phyloP scores from a whole-genome alignment of 371 early-diverging fungal genomes.

The Mucor racemosus region DNA sequence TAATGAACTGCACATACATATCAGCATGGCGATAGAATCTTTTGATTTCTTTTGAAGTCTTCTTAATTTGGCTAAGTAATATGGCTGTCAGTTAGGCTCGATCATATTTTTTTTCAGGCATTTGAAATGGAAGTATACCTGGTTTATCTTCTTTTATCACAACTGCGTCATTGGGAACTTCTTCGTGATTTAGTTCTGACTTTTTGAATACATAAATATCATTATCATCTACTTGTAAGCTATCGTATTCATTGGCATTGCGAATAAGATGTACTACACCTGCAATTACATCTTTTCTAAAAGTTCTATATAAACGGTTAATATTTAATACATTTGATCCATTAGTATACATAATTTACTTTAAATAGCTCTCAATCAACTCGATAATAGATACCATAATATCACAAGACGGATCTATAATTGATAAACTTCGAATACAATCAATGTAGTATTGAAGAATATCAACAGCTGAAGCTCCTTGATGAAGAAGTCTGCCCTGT shows the following conservation, averaged over 20 bases:
- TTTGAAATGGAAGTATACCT: conserved; percentile 12
- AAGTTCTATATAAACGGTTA: conserved; percentile 3
- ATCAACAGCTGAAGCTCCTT: conserved; percentile 37
- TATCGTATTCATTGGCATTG: conserved; percentile 1
- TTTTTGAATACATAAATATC: conserved; percentile 30
- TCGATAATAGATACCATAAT: conserved; percentile 34
- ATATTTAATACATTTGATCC: too few relatives aligned
- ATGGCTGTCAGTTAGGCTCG: too few relatives aligned
- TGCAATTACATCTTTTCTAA: conserved; percentile 31
- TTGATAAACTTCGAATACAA: conserved; percentile 38
- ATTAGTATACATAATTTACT: conserved; percentile 15
- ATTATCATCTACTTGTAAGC: conserved; percentile 21
- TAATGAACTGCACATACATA: conserved; percentile 37
- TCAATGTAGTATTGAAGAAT: conserved; percentile 39
- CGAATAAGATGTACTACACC: conserved; percentile 39
- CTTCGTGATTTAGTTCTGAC: conserved; percentile 26
- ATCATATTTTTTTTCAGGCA: too few relatives aligned
- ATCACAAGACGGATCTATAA: conserved; percentile 42
- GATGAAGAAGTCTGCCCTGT: conserved; percentile 37
- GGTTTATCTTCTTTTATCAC: conserved; percentile 27
- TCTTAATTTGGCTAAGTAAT: conserved; percentile 15
- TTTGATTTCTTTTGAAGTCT: conserved; percentile 28
- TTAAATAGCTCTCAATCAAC: conserved; percentile 31
- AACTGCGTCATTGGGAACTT: conserved; percentile 7
- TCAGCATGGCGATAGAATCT: conserved; percentile 41